These are phyloP conservation scores for Dioscorea alata DNA, from an alignment of 106 monocot genomes.

Conservation along the genomic window DNA sequence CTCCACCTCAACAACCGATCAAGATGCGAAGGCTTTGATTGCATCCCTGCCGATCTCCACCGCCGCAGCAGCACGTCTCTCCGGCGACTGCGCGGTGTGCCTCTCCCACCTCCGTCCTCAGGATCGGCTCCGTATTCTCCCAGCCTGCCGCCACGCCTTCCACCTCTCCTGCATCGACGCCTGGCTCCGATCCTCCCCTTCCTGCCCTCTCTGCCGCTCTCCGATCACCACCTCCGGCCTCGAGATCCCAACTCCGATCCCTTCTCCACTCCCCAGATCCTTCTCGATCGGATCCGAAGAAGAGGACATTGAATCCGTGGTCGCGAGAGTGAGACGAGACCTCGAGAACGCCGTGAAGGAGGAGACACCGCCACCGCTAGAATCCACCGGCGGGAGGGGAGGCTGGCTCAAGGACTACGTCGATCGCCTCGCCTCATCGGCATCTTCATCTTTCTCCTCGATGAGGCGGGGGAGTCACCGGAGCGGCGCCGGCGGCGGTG, in stretches of 20 bases:
- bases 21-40: no score
- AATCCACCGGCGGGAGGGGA: not conserved
- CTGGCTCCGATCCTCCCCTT: slow-evolving; percentile 23
- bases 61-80: not conserved
- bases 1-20: no score
- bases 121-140: slow-evolving; percentile 23
- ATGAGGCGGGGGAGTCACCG: slow-evolving; percentile 26
- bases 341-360: not conserved
- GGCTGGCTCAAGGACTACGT: slow-evolving; percentile 7
- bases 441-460: slow-evolving; percentile 54
- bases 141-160: slow-evolving; percentile 33
- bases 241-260: not conserved
- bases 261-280: not conserved
- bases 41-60: no score
- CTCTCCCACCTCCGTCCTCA: slow-evolving; percentile 16
- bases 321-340: not conserved
- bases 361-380: not conserved
- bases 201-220: slow-evolving; percentile 31
- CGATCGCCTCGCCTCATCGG: slow-evolving; percentile 40
- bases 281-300: not conserved
- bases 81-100: slow-evolving; percentile 25
- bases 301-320: slow-evolving; percentile 6
- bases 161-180: slow-evolving; percentile 25
- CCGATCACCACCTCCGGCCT: slow-evolving; percentile 6
- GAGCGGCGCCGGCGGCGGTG: slow-evolving; percentile 14